Evolutionary conservation across 495 filamentous ascomycete species (phyloP).

Genomic region (Penicillium odoratum): DNA sequence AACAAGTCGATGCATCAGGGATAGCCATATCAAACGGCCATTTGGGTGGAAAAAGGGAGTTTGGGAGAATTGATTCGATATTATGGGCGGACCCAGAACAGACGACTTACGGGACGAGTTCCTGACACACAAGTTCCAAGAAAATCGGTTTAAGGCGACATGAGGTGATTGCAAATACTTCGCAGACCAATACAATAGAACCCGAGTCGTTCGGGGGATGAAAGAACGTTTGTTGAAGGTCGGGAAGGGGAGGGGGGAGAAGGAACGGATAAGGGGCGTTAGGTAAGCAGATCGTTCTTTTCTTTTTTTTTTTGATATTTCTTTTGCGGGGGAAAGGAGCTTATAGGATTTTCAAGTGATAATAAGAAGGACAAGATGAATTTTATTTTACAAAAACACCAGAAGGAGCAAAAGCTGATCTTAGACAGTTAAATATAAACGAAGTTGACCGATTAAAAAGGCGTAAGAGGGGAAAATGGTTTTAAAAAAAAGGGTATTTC

Average conservation of each 20-base stretch:
- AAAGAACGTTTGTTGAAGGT: conserved; percentile 21
- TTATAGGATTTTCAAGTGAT: conserved; percentile 1
- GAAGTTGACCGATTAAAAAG: conserved; percentile 3
- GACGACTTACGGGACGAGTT: conserved; percentile 35
- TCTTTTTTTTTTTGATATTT: conserved; percentile 6
- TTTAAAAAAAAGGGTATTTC: conserved; percentile 16
- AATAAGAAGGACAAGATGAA: neutral
- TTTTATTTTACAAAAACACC: neutral
- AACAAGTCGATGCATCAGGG: neutral
- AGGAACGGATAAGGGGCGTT: conserved; percentile 19
- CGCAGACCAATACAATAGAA: conserved; percentile 10
- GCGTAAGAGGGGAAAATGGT: conserved; percentile 3
- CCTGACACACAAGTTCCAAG: conserved; percentile 41
- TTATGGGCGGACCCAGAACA: conserved; percentile 3
- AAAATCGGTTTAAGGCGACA: conserved; percentile 41
- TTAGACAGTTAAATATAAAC: neutral
- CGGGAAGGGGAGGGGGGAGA: conserved; percentile 19
- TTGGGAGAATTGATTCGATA: neutral
- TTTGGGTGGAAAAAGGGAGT: neutral
- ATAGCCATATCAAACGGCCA: neutral
- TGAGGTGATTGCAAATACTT: conserved; percentile 31
- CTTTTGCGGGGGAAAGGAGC: conserved; percentile 24
- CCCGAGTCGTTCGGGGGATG: conserved; percentile 23
- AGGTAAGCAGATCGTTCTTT: conserved; percentile 20
- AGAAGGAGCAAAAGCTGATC: neutral